Evolutionary conservation across 345 rosid species (phyloP).

Genomic region (Toxicodendron radicans): DNA sequence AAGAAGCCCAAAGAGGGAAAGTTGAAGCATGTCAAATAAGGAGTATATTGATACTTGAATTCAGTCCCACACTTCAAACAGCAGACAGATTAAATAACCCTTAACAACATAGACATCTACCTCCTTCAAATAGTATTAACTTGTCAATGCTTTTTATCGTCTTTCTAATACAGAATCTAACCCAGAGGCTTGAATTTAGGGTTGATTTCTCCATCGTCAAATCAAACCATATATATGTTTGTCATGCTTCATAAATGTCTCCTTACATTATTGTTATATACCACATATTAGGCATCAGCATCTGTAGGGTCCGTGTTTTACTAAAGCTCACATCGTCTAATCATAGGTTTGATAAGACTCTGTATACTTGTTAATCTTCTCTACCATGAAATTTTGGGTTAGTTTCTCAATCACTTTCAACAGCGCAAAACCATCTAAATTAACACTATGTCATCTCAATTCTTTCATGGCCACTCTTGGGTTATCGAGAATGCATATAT

Average conservation of each 20-base stretch:
- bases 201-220: background rate
- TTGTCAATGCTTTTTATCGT: background rate
- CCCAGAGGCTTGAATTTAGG: background rate
- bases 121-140: background rate
- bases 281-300: background rate
- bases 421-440: conserved; percentile 2
- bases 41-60: background rate
- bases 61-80: background rate
- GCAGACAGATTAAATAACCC: background rate
- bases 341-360: background rate
- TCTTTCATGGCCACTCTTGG: background rate
- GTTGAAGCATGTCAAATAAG: background rate
- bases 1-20: background rate
- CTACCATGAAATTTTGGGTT: background rate
- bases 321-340: background rate
- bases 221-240: background rate
- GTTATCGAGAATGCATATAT: background rate
- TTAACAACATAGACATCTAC: background rate
- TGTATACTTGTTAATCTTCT: background rate
- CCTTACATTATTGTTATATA: background rate
- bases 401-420: background rate
- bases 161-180: background rate
- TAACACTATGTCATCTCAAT: background rate
- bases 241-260: background rate
- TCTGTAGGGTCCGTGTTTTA: background rate